Evolutionary conservation across 2,329 filamentous ascomycete genomes (phyloP), one percentile per base, ranked within the genome.

Genomic region (Magnaporthiopsis poae): DNA sequence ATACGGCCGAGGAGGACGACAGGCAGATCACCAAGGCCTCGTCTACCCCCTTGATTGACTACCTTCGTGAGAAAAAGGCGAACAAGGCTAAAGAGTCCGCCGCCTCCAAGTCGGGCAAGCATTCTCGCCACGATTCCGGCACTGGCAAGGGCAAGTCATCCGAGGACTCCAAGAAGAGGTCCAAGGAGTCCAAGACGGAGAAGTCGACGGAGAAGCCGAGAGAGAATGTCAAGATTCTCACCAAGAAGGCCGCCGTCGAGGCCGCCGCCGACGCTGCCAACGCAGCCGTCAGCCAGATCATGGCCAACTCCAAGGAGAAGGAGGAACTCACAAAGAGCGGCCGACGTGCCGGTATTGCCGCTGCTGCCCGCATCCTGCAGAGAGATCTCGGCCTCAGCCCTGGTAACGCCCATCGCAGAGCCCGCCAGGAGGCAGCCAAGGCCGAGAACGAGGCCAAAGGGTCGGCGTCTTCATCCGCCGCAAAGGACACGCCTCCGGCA

Each of bases 1-100:
- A 85, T 15, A 73, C 79, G 12, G 77, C 80, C 0, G 83, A 82
- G 31, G 78, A 83, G 33, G 82, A 86, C 39, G 70, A 74, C 15
- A 84, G 83, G 60, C 76, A 82, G 3, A 84, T 84, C 65, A 69
- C 76, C 52, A 90, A 91, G 72, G 82, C 90, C 63, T 92, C 87
- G 31, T 93, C 88, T 0, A 98, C 95, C 0, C 95, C 95, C 0
- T 79, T 99, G 65, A 90, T 98, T 66, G 92, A 97, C 74, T 96
- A 88, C 70, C 82, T 97, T 52, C 90, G 90, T 70, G 93, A 97
- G 76, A 96, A 96, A 79, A 97, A 96, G 79, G 91, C 91, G 18
- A 91, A 87, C 69, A 88, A 85, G 73, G 79, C 75, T 27, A 88
- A 87, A 71, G 86, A 89, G 67, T 75, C 77, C 5, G 81, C 81